phyloP scores from a whole-genome alignment of 129 eudicot genomes.

The Lactuca sativa region DNA sequence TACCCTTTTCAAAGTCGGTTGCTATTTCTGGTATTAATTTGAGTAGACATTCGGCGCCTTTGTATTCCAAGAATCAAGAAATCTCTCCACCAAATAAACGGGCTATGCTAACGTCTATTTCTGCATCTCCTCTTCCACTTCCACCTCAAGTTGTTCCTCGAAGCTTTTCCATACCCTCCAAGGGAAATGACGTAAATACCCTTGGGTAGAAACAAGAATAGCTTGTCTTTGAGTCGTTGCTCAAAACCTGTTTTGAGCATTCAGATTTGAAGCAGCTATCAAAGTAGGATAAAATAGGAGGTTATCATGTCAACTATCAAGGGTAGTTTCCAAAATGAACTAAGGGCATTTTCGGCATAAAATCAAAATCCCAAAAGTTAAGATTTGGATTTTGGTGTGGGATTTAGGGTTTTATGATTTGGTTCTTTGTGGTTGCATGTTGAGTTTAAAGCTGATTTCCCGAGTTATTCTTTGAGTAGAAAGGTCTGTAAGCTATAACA shows the following conservation, averaged over 20 bases:
- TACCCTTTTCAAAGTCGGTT: slow-evolving; percentile 42
- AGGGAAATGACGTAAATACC: not conserved
- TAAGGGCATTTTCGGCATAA: not conserved
- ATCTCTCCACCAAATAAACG: slow-evolving; percentile 56
- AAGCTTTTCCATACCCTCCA: slow-evolving; percentile 73
- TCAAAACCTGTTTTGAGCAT: slow-evolving; percentile 32
- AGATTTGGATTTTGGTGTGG: not conserved
- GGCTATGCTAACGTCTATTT: slow-evolving; percentile 30
- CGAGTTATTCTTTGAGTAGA: slow-evolving; percentile 22
- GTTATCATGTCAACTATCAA: not conserved
- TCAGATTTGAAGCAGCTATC: slow-evolving; percentile 40
- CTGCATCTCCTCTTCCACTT: slow-evolving; percentile 68
- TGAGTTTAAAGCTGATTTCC: slow-evolving; percentile 18
- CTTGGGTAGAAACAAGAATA: not conserved
- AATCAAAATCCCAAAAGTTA: no score
- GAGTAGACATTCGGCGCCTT: slow-evolving; percentile 70
- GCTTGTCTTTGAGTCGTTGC: slow-evolving; percentile 19
- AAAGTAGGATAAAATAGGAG: not conserved
- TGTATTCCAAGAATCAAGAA: slow-evolving; percentile 48
- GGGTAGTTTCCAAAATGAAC: not conserved
- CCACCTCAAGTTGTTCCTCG: slow-evolving; percentile 64
- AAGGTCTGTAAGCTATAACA: slow-evolving; percentile 31
- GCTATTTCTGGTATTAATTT: slow-evolving; percentile 32
- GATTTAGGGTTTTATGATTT: not conserved
- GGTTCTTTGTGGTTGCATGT: slow-evolving; percentile 17